These are phyloP conservation scores for Rhamnella rubrinervis DNA, from an alignment of 331 rosid genomes.

Conservation along the genomic window DNA sequence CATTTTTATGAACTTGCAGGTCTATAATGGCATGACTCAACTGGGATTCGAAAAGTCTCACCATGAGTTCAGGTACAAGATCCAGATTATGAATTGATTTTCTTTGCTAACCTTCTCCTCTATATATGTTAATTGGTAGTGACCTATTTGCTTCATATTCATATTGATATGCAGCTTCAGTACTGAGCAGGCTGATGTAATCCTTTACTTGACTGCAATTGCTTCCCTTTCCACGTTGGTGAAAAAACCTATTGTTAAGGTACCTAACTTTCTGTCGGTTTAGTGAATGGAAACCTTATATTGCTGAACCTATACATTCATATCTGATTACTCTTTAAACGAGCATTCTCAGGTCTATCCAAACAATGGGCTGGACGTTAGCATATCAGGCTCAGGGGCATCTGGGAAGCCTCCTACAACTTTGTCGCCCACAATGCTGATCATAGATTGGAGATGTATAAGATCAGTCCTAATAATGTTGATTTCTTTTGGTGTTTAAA, in stretches of 20 bases:
- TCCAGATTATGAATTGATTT: conserved; percentile 16
- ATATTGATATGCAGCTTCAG: conserved; percentile 51
- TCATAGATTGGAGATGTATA: conserved; percentile 91
- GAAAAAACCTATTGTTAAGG: conserved; percentile 66
- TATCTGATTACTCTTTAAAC: conserved; percentile 28
- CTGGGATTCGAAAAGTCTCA: conserved; percentile 69
- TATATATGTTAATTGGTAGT: not conserved
- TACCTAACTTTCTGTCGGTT: conserved; percentile 30
- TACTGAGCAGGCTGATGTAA: conserved; percentile 65
- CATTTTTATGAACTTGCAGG: conserved; percentile 51
- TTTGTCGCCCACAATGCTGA: conserved; percentile 80
- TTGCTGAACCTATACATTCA: conserved; percentile 10
- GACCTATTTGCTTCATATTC: conserved; percentile 14
- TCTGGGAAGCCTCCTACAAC: conserved; percentile 76
- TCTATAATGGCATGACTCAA: conserved; percentile 85
- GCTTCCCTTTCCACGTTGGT: conserved; percentile 81
- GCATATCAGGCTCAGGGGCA: conserved; percentile 70
- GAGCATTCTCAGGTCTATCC: conserved; percentile 57
- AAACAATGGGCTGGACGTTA: conserved; percentile 61
- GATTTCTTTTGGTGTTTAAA: conserved; percentile 10
- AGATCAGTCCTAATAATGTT: conserved; percentile 7
- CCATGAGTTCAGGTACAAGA: conserved; percentile 63
- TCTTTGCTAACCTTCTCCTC: conserved; percentile 3
- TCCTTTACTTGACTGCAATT: conserved; percentile 75
- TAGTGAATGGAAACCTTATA: conserved; percentile 18